phyloP scores from a whole-genome alignment of 805 yeast genomes.

The Wickerhamomyces strasburgensis region DNA sequence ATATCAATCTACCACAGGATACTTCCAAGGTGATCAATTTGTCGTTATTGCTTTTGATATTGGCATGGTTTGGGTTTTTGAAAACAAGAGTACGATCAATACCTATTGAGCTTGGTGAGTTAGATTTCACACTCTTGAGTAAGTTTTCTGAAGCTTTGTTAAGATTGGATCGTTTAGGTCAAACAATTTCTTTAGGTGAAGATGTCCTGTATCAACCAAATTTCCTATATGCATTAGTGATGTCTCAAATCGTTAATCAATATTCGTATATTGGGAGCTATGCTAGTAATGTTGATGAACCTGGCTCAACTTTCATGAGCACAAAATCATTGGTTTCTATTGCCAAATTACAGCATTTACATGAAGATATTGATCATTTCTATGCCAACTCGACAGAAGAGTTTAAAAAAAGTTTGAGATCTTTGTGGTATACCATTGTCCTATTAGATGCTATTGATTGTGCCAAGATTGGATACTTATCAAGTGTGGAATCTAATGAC shows the following conservation, averaged over 20 bases:
- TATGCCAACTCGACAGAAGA: constrained; percentile 2
- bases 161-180: neutral
- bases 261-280: neutral
- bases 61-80: too few species aligned
- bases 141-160: neutral
- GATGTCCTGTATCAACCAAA: neutral
- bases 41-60: constrained; percentile 5
- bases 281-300: neutral
- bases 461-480: constrained; percentile 4
- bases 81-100: too few species aligned
- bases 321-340: constrained; percentile 3
- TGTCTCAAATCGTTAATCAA: neutral
- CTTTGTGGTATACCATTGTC: constrained; percentile 9
- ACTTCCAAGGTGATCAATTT: constrained; percentile 2
- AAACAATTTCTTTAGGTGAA: too few species aligned
- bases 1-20: constrained; percentile 4
- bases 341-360: constrained; percentile 9
- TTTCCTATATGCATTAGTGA: neutral
- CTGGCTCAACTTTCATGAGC: neutral
- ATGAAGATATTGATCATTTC: constrained; percentile 7
- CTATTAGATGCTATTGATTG: constrained; percentile 8
- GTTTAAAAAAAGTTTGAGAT: constrained; percentile 3
- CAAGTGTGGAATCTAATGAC: constrained; percentile 3
- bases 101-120: too few species aligned
- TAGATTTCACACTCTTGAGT: too few species aligned